Evolutionary conservation across 371 early-diverging fungal species (phyloP).

Genomic region (Amoeboradix gromovi): DNA sequence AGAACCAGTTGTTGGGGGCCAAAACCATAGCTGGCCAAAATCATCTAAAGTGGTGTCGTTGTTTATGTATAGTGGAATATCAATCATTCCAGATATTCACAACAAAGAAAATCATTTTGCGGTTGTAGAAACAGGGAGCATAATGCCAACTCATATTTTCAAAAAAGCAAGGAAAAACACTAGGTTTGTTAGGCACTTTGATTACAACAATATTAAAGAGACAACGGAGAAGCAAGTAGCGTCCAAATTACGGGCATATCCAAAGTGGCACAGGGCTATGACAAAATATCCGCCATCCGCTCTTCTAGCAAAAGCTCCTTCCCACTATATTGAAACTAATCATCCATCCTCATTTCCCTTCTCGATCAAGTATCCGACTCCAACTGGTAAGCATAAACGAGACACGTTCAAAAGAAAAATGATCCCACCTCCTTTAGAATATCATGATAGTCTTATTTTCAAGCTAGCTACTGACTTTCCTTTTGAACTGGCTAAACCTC

Average conservation of each 20-base stretch:
- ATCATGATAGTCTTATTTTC: neutral
- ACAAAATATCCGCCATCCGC: neutral
- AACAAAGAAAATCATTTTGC: too few relatives aligned
- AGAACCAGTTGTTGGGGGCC: neutral
- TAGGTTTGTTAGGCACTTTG: neutral
- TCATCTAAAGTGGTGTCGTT: neutral
- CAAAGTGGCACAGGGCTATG: neutral
- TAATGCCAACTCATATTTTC: neutral
- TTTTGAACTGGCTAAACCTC: neutral
- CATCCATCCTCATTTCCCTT: neutral
- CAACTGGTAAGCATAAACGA: neutral
- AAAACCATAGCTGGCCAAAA: neutral
- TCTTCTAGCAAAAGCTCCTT: neutral
- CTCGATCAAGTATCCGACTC: neutral
- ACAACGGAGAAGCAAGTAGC: neutral
- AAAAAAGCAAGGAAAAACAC: neutral
- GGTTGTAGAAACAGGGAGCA: too few relatives aligned
- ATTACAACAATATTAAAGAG: neutral
- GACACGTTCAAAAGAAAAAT: neutral
- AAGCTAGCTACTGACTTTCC: neutral
- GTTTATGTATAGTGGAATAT: neutral
- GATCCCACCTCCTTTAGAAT: neutral
- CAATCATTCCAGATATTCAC: neutral
- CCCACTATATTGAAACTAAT: neutral
- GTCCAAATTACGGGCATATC: neutral